Percentiles rank a stretch among this genome's conserved stretches.
phyloP scores from a whole-genome alignment of 2,329 filamentous ascomycete species.

The Colletotrichum nymphaeae region DNA sequence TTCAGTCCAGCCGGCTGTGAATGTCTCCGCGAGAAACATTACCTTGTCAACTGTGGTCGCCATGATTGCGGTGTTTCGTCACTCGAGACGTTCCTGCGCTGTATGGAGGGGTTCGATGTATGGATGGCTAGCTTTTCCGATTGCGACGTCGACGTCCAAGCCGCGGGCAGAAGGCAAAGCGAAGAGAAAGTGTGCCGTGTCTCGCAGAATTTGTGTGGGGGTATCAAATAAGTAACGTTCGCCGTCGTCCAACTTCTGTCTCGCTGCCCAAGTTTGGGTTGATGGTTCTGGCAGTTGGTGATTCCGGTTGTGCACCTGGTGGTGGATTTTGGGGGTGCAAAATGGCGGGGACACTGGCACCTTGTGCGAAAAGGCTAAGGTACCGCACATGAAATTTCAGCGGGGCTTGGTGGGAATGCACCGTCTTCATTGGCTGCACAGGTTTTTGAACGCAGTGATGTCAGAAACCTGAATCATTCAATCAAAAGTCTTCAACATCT shows the following conservation, averaged over 20 bases:
- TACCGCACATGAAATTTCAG: constrained; percentile 51
- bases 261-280: background rate
- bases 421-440: constrained; percentile 1
- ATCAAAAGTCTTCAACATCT: background rate
- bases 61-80: constrained; percentile 70
- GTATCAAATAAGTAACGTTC: constrained; percentile 2
- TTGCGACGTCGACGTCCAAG: constrained; percentile 1
- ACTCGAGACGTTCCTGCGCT: constrained; percentile 6
- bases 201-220: background rate
- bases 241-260: background rate
- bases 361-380: constrained; percentile 28
- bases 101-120: background rate
- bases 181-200: background rate
- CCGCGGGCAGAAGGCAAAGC: background rate
- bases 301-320: constrained; percentile 4
- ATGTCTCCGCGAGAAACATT: constrained; percentile 42
- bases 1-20: background rate
- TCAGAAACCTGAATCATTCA: constrained; percentile 8
- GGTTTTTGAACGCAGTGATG: constrained; percentile 9
- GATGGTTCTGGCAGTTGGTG: constrained; percentile 5
- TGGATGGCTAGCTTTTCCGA: background rate
- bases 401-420: constrained; percentile 24
- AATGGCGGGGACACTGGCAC: constrained; percentile 25
- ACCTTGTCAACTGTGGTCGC: constrained; percentile 98
- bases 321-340: constrained; percentile 26